Conservation (phyloP, 345 rosid genomes). For the Camelina neglecta region DNA sequence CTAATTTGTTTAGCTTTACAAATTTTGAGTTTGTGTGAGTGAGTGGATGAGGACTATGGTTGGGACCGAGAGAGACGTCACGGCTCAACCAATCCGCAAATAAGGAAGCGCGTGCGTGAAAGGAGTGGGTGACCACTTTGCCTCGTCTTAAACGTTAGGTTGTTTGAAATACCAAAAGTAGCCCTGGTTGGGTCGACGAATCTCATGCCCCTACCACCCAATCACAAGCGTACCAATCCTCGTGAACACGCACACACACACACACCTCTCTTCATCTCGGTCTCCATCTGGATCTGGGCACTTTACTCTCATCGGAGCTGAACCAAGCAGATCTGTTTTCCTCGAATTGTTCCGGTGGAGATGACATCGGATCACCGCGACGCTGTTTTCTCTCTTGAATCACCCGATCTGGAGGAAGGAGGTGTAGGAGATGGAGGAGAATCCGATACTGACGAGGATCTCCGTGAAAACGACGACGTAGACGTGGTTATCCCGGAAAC, state of each 20-base stretch:
- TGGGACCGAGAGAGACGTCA: conserved; percentile 19
- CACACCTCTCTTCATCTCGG: not conserved
- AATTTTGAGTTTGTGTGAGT: not conserved
- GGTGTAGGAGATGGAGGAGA: conserved; percentile 46
- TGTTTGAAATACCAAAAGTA: not conserved
- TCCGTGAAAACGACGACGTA: conserved; percentile 51
- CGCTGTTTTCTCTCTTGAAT: conserved; percentile 58
- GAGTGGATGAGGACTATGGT: not conserved
- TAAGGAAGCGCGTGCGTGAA: conserved; percentile 10
- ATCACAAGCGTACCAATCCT: conserved; percentile 25
- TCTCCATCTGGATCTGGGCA: conserved; percentile 21
- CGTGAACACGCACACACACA: conserved; percentile 31
- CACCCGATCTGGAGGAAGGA: conserved; percentile 62
- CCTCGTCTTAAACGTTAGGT: not conserved
- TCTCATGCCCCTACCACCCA: conserved; percentile 36
- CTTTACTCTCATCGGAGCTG: conserved; percentile 14
- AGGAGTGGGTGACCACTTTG: conserved; percentile 18
- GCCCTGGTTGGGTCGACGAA: conserved; percentile 32
- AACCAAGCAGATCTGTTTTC: conserved; percentile 23
- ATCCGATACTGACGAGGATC: conserved; percentile 48
- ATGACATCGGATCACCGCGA: conserved; percentile 74
- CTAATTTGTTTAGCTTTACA: not conserved
- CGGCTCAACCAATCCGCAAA: not conserved
- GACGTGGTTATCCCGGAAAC: conserved; percentile 47
- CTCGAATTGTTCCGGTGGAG: not conserved